These are phyloP conservation scores for Arthrobotrys conoides DNA, from an alignment of 2,329 filamentous ascomycete genomes.

Conservation along the genomic window DNA sequence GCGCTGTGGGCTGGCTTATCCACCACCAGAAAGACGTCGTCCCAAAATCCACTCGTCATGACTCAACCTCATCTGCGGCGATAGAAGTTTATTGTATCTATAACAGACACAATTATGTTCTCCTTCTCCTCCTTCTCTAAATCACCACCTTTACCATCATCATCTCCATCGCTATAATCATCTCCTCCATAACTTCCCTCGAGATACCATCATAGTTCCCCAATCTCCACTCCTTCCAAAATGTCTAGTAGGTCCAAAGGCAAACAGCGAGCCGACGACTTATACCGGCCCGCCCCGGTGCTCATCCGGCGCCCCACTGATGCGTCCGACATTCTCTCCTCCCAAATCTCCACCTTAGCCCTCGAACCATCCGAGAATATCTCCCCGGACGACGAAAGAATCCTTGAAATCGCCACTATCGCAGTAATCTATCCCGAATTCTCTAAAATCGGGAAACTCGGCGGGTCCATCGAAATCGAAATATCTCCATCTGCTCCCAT, in stretches of 20 bases:
- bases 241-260: slow-evolving; percentile 46
- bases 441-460: slow-evolving; percentile 72
- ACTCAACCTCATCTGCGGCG: slow-evolving; percentile 24
- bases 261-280: slow-evolving; percentile 45
- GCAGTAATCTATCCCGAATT: slow-evolving; percentile 79
- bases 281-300: background rate
- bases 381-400: slow-evolving; percentile 70
- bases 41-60: slow-evolving; percentile 25
- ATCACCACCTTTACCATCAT: background rate
- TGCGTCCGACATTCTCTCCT: slow-evolving; percentile 38
- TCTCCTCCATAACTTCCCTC: background rate
- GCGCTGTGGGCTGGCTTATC: background rate
- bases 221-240: background rate
- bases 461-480: slow-evolving; percentile 65
- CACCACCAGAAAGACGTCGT: background rate
- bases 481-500: slow-evolving; percentile 62
- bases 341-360: slow-evolving; percentile 45
- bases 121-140: background rate
- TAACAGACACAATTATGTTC: background rate
- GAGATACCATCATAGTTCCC: background rate
- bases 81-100: background rate
- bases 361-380: slow-evolving; percentile 42
- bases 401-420: slow-evolving; percentile 74
- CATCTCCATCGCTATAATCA: background rate
- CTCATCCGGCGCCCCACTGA: slow-evolving; percentile 35